Percentiles rank a stretch among this genome's conserved stretches.
Conservation (phyloP, 305 asterid species). For the Plantago rigida region DNA sequence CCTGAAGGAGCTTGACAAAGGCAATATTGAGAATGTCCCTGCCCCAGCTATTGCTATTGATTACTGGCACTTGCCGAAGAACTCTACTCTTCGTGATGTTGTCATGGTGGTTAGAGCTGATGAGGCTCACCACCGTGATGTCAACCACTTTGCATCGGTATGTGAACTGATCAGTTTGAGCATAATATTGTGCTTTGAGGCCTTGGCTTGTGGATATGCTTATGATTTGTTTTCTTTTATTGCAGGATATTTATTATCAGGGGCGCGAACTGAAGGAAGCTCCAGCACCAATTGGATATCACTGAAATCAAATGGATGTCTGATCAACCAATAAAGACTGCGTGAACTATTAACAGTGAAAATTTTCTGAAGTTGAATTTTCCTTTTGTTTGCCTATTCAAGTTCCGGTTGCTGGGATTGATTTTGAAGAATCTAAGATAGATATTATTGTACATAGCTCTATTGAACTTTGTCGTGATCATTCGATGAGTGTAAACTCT, state of each 20-base stretch:
- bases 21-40: conserved; percentile 43
- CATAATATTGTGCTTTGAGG: no score
- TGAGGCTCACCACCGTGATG: conserved; percentile 90
- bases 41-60: conserved; percentile 74
- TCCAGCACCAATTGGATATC: conserved; percentile 71
- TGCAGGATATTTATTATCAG: conserved; percentile 66
- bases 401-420: background rate
- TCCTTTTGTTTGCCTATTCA: background rate
- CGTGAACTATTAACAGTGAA: background rate
- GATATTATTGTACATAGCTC: conserved; percentile 7
- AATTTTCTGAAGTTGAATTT: background rate
- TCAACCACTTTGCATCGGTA: conserved; percentile 80
- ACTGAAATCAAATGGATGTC: conserved; percentile 28
- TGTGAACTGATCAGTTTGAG: background rate
- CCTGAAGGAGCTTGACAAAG: conserved; percentile 49
- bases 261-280: conserved; percentile 56
- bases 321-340: conserved; percentile 4
- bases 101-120: conserved; percentile 65
- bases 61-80: conserved; percentile 53
- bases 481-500: conserved; percentile 12
- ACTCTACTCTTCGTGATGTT: conserved; percentile 65
- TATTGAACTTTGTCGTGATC: background rate
- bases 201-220: background rate
- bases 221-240: conserved; percentile 12
- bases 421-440: conserved; percentile 2